Evolutionary conservation across 1,284 basidiomycete species (phyloP).

Genomic region (Heterobasidion occidentale): DNA sequence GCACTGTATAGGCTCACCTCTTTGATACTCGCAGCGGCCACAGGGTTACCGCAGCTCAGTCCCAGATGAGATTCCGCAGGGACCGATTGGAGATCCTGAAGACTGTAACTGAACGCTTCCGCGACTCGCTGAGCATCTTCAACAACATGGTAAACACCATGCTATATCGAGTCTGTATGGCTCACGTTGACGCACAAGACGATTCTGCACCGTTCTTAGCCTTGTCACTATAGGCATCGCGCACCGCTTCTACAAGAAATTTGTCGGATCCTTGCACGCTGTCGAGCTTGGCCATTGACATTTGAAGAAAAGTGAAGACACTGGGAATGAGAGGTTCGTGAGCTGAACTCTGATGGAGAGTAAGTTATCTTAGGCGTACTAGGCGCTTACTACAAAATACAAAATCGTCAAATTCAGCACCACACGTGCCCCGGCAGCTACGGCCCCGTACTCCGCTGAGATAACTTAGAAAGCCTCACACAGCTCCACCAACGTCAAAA

Average conservation of each 20-base stretch:
- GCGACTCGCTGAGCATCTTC: background rate
- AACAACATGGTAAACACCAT: background rate
- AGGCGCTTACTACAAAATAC: too few species aligned
- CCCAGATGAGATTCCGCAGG: slow-evolving; percentile 2
- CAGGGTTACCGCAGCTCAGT: slow-evolving; percentile 2
- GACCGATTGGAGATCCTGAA: background rate
- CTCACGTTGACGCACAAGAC: background rate
- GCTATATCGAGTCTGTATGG: background rate
- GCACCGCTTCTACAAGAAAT: background rate
- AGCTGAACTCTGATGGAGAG: too few species aligned
- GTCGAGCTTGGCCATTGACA: too few species aligned
- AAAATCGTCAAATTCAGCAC: too few species aligned
- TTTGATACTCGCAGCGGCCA: background rate
- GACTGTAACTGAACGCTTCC: background rate
- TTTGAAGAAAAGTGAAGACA: too few species aligned
- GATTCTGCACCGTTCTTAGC: background rate
- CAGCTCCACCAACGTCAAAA: too few species aligned
- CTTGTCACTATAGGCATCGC: background rate
- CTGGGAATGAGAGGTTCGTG: too few species aligned
- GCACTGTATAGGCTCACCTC: background rate
- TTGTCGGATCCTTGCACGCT: background rate
- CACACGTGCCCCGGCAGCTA: too few species aligned
- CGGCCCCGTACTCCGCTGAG: too few species aligned
- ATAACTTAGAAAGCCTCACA: too few species aligned
- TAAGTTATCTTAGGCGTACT: too few species aligned